phyloP scores from a whole-genome alignment of 2,329 filamentous ascomycete species.

The Beauveria medogensis region DNA sequence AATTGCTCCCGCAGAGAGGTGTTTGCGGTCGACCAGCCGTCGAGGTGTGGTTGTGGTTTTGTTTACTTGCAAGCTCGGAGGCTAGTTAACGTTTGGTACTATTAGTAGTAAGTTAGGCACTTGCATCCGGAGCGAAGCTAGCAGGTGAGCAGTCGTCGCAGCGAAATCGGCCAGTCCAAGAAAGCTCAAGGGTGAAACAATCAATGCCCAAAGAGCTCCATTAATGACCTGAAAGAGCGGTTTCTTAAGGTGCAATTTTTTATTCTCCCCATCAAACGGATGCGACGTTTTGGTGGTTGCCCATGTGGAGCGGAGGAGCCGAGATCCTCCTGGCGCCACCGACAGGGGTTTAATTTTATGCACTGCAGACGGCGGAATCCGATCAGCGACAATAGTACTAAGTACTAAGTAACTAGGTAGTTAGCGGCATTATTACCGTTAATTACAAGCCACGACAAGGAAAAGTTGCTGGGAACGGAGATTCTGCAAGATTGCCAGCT shows the following conservation, averaged over 20 bases:
- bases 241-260: too few species aligned
- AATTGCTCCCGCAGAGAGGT: not conserved
- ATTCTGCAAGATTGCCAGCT: not conserved
- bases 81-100: too few species aligned
- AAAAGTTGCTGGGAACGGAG: not conserved
- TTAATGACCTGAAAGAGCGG: not conserved
- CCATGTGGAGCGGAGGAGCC: not conserved
- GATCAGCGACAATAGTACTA: not conserved
- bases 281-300: not conserved
- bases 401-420: too few species aligned
- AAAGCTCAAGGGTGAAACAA: not conserved
- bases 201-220: not conserved
- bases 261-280: too few species aligned
- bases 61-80: not conserved
- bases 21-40: not conserved
- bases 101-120: too few species aligned
- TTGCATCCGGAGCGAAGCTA: not conserved
- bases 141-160: not conserved
- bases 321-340: slow-evolving; percentile 1
- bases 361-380: not conserved
- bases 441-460: too few species aligned
- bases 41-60: not conserved
- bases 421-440: too few species aligned
- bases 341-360: not conserved
- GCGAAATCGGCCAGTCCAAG: not conserved